phyloP scores from a whole-genome alignment of 768 basidiomycete species.

The Galerina marginata region DNA sequence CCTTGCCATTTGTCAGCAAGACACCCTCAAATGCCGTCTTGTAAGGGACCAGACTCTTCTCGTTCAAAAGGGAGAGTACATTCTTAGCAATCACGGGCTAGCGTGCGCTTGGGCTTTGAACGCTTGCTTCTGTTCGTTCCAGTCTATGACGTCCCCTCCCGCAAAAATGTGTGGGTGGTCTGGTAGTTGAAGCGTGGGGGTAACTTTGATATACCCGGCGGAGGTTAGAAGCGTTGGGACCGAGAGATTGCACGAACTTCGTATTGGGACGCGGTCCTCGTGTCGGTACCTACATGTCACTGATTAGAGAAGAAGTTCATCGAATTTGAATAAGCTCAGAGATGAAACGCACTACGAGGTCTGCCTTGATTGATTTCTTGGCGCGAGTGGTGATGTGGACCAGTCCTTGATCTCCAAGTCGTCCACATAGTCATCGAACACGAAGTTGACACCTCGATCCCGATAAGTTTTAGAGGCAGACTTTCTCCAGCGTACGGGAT shows the following conservation, averaged over 20 bases:
- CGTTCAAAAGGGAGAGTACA: constrained; percentile 44
- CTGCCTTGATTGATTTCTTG: constrained; percentile 54
- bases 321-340: neutral
- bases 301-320: neutral
- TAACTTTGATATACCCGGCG: constrained; percentile 53
- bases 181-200: constrained; percentile 60
- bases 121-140: constrained; percentile 65
- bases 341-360: constrained; percentile 56
- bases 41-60: constrained; percentile 42
- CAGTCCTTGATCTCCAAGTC: constrained; percentile 41
- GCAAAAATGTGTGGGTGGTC: constrained; percentile 64
- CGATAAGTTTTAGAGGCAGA: constrained; percentile 46
- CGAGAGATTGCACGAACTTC: constrained; percentile 52
- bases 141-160: constrained; percentile 67
- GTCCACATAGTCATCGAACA: constrained; percentile 61
- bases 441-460: constrained; percentile 52
- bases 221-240: constrained; percentile 40
- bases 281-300: constrained; percentile 34
- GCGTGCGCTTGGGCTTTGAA: constrained; percentile 53
- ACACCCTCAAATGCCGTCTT: constrained; percentile 57
- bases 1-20: constrained; percentile 60
- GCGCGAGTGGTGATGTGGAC: constrained; percentile 52
- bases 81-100: constrained; percentile 56
- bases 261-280: constrained; percentile 58
- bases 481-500: constrained; percentile 58